phyloP scores from a whole-genome alignment of 106 monocot genomes.

The Hemerocallis citrina region DNA sequence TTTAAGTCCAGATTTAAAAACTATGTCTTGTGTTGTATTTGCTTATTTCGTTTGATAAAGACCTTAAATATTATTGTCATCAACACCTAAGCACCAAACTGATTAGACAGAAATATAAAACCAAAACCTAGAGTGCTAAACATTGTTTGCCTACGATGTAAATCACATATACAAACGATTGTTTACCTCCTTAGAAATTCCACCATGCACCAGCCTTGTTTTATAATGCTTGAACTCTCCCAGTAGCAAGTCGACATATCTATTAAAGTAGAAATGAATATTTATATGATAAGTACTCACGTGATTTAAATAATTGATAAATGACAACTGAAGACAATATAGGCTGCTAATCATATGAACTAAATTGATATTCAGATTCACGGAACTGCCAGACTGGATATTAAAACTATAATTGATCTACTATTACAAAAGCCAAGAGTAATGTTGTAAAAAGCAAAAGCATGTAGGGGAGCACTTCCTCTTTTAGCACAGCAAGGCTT shows the following conservation, averaged over 20 bases:
- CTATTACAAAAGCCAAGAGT: too few relatives aligned
- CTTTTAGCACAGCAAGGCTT: too few relatives aligned
- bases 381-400: too few relatives aligned
- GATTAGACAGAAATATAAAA: not conserved
- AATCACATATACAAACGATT: not conserved
- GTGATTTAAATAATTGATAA: not conserved
- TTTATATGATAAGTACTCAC: not conserved
- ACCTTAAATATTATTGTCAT: too few relatives aligned
- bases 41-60: too few relatives aligned
- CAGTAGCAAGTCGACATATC: conserved; percentile 91
- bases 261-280: conserved; percentile 11
- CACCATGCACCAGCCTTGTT: conserved; percentile 76
- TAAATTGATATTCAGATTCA: not conserved
- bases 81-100: not conserved
- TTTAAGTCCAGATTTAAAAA: too few relatives aligned
- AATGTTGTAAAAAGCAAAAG: too few relatives aligned
- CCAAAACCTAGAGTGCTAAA: not conserved
- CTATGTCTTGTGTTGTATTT: too few relatives aligned
- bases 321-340: not conserved
- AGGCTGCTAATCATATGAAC: not conserved
- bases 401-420: too few relatives aligned
- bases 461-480: too few relatives aligned
- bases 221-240: conserved; percentile 97
- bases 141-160: not conserved
- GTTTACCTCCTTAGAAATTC: conserved; percentile 88